A percentile compares a stretch with the other conserved stretches of the same genome.
These are phyloP conservation scores for Saccharata proteae DNA, from an alignment of 2,329 filamentous ascomycete species.

Conservation along the genomic window DNA sequence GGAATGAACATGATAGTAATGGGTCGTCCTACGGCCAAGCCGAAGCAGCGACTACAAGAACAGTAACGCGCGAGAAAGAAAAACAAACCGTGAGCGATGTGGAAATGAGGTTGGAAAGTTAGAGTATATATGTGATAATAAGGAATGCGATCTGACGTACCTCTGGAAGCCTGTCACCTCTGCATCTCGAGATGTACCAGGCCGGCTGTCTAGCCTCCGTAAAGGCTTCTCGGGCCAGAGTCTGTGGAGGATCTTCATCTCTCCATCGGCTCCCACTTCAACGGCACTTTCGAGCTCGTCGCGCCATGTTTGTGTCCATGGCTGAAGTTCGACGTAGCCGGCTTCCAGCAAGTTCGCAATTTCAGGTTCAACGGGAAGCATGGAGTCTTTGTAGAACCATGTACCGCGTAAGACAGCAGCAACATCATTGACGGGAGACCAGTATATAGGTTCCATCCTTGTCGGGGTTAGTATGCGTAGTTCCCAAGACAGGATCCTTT, in stretches of 20 bases:
- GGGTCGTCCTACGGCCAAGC: too few species aligned
- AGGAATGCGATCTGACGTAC: too few species aligned
- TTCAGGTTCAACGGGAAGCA: conserved; percentile 73
- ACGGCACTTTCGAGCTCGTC: conserved; percentile 85
- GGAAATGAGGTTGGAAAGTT: too few species aligned
- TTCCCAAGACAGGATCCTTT: conserved; percentile 18
- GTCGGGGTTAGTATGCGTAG: conserved; percentile 13
- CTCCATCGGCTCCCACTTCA: conserved; percentile 77
- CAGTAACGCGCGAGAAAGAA: too few species aligned
- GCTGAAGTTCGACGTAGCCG: conserved; percentile 76
- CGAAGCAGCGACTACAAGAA: too few species aligned
- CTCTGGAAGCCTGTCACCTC: conserved; percentile 10
- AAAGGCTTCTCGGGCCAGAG: conserved; percentile 60
- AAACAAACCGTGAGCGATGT: too few species aligned
- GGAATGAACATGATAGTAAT: neutral
- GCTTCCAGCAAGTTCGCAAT: conserved; percentile 87
- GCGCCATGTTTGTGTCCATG: conserved; percentile 85
- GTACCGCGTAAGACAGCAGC: conserved; percentile 73
- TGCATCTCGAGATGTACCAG: conserved; percentile 22
- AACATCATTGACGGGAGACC: conserved; percentile 86
- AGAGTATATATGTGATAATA: too few species aligned
- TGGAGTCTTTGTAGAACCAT: conserved; percentile 96
- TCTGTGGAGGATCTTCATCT: conserved; percentile 77
- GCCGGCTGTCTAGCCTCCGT: conserved; percentile 40
- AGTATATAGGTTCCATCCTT: conserved; percentile 44